Conservation (phyloP, 805 yeast genomes). For the Brettanomyces sp. region DNA sequence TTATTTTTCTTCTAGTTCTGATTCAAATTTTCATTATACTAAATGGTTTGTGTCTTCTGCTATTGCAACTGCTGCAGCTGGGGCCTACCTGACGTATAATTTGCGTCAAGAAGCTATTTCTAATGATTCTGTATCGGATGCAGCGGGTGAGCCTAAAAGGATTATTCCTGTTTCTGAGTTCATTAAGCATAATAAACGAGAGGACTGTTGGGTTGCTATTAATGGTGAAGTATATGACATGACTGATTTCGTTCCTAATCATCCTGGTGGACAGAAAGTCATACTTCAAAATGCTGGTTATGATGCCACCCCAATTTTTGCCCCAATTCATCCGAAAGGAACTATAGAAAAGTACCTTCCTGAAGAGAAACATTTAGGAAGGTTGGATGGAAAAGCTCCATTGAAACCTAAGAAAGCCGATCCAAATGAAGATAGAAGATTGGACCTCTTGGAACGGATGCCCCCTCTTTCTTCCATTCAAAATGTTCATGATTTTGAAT, state of each 20-base stretch:
- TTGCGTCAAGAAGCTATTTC: too few species aligned
- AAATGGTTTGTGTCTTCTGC: too few species aligned
- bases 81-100: too few species aligned
- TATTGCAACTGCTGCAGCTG: too few species aligned
- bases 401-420: constrained; percentile 25
- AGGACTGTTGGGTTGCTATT: constrained; percentile 79
- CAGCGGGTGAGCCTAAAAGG: not conserved
- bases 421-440: constrained; percentile 34
- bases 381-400: constrained; percentile 26
- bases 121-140: too few species aligned
- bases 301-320: constrained; percentile 60
- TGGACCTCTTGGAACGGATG: constrained; percentile 34
- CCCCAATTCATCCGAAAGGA: constrained; percentile 88
- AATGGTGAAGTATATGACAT: constrained; percentile 75
- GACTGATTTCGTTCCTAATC: constrained; percentile 40
- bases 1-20: too few species aligned
- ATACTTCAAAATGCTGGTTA: constrained; percentile 39
- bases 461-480: constrained; percentile 66
- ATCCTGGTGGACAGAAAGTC: constrained; percentile 45
- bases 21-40: too few species aligned
- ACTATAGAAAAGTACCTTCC: constrained; percentile 58
- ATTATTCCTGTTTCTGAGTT: constrained; percentile 30
- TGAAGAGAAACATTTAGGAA: constrained; percentile 52
- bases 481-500: constrained; percentile 81
- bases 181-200: constrained; percentile 42